Evolutionary conservation across 2,329 filamentous ascomycete genomes (phyloP), one percentile per base, ranked within the genome.

Genomic region (Fusarium sterilihyphosum): DNA sequence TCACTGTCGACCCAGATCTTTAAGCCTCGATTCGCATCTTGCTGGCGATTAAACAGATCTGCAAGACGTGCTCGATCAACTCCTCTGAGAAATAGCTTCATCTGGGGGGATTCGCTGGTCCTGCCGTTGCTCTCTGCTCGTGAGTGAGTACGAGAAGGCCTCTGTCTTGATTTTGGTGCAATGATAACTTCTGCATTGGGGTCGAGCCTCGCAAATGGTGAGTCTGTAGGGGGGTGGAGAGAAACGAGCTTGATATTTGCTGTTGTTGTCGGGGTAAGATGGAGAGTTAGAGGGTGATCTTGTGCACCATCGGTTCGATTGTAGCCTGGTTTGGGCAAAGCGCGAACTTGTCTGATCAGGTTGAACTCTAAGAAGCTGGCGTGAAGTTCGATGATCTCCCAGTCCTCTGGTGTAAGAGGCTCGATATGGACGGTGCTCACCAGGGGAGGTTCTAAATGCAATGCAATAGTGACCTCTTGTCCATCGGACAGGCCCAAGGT

Each of bases 341-440:
- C 96, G 77, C 96, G 92, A 76, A 99, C 95, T 84, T 99, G 96
- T 49, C 92, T 93, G 35, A 97, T 87, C 59, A 99, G 91, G 82
- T 99, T 98, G 73, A 98, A 88, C 81, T 99, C 96, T 54, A 99
- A 87, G 80, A 98, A 99, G 18, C 92, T 96, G 8, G 96, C 96
- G 85, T 99, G 96, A 4, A 99, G 87, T 83, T 99, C 96, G 78
- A 99, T 98, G 78, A 98, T 97, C 84, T 99, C 96, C 96, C 96
- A 99, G 81, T 99, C 96, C 65, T 97, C 94, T 3, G 96, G 91
- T 0, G 96, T 98, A 78, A 98, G 84, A 37, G 96, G 96, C 82
- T 99, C 96, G 77, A 99, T 98, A 81, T 98, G 94, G 82, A 99
- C 93, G 3, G 95, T 98, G 82, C 98, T 94, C 54, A 94, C 94